phyloP scores from a whole-genome alignment of 306 rosid species.

The Inga oerstediana region DNA sequence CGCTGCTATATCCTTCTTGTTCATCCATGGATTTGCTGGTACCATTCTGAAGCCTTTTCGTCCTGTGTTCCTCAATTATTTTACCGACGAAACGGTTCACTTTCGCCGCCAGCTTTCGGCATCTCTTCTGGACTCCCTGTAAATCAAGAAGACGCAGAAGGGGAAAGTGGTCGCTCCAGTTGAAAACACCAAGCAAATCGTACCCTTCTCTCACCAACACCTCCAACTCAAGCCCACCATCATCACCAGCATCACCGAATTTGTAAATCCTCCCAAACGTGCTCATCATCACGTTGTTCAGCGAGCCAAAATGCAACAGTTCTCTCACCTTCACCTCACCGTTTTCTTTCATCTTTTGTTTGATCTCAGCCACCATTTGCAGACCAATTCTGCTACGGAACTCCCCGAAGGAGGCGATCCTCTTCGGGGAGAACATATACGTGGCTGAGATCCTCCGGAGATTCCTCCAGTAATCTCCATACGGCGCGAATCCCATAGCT shows the following conservation, averaged over 20 bases:
- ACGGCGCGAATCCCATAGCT: constrained; percentile 81
- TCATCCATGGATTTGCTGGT: constrained; percentile 8
- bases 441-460: constrained; percentile 69
- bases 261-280: constrained; percentile 74
- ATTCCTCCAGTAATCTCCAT: constrained; percentile 75
- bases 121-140: constrained; percentile 72
- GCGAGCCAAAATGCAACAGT: constrained; percentile 59
- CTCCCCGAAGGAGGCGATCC: constrained; percentile 42
- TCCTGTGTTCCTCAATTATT: constrained; percentile 63
- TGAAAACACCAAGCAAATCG: constrained; percentile 70
- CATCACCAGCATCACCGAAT: constrained; percentile 38
- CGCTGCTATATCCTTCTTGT: constrained; percentile 44
- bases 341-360: constrained; percentile 40
- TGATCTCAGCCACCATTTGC: constrained; percentile 44
- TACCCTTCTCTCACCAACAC: constrained; percentile 73
- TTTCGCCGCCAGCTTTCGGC: constrained; percentile 45
- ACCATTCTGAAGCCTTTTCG: constrained; percentile 29
- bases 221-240: constrained; percentile 50
- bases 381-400: constrained; percentile 39
- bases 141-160: constrained; percentile 62
- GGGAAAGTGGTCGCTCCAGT: constrained; percentile 85
- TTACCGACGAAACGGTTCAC: constrained; percentile 71
- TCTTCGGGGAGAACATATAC: constrained; percentile 57
- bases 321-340: constrained; percentile 56
- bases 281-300: constrained; percentile 67